Evolutionary conservation across 176 grass and related monocot species (phyloP), one percentile per base, ranked within the genome.

Genomic region (Musa schizocarpa): DNA sequence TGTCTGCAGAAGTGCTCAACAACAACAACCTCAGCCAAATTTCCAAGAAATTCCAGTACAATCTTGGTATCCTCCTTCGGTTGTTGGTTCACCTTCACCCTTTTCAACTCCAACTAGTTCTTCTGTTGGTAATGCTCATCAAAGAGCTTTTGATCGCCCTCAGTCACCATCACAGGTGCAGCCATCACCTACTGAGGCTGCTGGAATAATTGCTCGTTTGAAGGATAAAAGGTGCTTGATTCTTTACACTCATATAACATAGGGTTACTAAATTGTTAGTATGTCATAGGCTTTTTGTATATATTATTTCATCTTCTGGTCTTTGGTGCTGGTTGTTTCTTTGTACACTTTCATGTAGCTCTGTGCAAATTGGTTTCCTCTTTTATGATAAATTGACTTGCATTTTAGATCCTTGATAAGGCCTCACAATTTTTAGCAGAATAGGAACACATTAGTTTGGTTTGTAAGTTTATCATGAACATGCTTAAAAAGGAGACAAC

Each of bases 61-160:
- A 54, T 88, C 93, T 9, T 98, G 94, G 94, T 89, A 91, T 69
- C 87, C 94, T 76, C 86, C 86, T 21, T 88, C 90, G 1, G 86
- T 91, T 48, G 63, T 56, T 13, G 54, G 73, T 77, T 87, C 92
- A 55, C 78, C 79, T 73, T 91, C 94, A 73, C 83, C 76, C 52
- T 75, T 88, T 69, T 86, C 92, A n/a, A 91, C 82, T 1, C 83
- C 88, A 68, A 82, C 9, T n/a, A 61, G 67, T 73, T 74, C 85
- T 49, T 90, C 87, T 24, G 74, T 74, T 85, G 74, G 51, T 19
- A 87, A 74, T 74, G 43, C 80, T 76, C 74, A 85, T 71, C 88
- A 90, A 78, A 93, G 86, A 83, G 66, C 82, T 80, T 82, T 83
- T 58, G 90, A 85, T 82, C 81, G 61, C 68, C 76, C 72, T 23